Conservation (phyloP, 1,284 basidiomycete genomes). For the Sanguinoderma infundibulare region DNA sequence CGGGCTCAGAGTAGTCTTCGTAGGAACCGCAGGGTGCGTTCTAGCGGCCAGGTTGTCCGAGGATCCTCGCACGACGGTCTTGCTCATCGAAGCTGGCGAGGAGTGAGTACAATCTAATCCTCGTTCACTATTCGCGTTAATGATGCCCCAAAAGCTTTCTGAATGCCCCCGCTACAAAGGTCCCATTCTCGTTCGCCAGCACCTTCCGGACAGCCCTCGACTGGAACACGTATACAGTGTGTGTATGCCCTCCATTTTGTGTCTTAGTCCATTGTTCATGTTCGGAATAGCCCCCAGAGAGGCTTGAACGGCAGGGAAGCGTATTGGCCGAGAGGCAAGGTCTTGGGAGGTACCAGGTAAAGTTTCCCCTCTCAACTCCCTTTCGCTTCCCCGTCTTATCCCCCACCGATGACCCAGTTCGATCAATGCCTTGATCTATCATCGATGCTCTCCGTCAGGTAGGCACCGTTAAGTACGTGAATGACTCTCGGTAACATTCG, state of each 20-base stretch:
- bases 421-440: conserved; percentile 25
- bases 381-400: background rate
- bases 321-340: conserved; percentile 22
- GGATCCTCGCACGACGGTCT: background rate
- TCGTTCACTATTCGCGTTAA: background rate
- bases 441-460: conserved; percentile 27
- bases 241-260: too few species aligned
- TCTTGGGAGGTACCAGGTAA: conserved; percentile 28
- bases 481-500: background rate
- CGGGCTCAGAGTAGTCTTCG: background rate
- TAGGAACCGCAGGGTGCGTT: conserved; percentile 17
- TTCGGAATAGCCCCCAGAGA: conserved; percentile 20
- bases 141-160: background rate
- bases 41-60: conserved; percentile 12
- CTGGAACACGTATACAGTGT: background rate
- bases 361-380: background rate
- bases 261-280: too few species aligned
- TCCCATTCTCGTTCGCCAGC: background rate
- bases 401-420: conserved; percentile 7
- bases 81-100: conserved; percentile 10
- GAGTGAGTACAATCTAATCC: background rate
- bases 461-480: background rate
- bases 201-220: background rate
- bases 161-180: background rate
- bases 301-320: conserved; percentile 16